Evolutionary conservation across 2,329 filamentous ascomycete species (phyloP), one percentile per base, ranked within the genome.

Genomic region (Neocatenulostroma microsporum): DNA sequence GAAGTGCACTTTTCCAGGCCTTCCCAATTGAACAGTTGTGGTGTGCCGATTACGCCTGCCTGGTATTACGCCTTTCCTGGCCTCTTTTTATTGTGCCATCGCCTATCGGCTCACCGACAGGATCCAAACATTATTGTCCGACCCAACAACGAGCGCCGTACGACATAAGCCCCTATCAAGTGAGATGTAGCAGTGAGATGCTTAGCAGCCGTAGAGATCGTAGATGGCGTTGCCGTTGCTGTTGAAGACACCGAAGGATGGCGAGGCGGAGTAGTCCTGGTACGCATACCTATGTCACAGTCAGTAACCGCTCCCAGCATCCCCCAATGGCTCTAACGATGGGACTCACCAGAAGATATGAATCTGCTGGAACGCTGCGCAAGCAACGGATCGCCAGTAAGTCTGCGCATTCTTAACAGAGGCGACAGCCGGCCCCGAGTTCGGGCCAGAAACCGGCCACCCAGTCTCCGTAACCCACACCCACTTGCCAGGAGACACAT

Each of bases 311-410:
- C n/a, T n/a, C n/a, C 67, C 25, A 30, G 21, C 13, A 17, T n/a
- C n/a, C n/a, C n/a, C n/a, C n/a, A n/a, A n/a, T n/a, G n/a, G n/a
- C n/a, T n/a, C n/a, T n/a, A n/a, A n/a, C n/a, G n/a, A n/a, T n/a
- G n/a, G n/a, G n/a, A n/a, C n/a, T n/a, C n/a, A n/a, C 45, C 45
- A 47, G 27, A 47, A 47, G 19, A 41, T 31, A 30, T 44, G 35
- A 13, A 29, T 33, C n/a, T 72, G 63, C 55, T 67, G 63, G 55
- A 77, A 72, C 42, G 66, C 62, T 43, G 66, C 62, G 67, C 79
- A 83, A 35, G 70, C 78, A 43, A 81, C 62, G 25, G 72, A 62
- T 34, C 70, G 61, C 75, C 77, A 83, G 68, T 78, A 83, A 45
- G 63, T 67, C 64, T 77, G 68, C 42, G 78, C 74, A 55, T 82